These are phyloP conservation scores for Sanghuangporus weigelae DNA, from an alignment of 1,284 basidiomycete genomes.

Conservation along the genomic window DNA sequence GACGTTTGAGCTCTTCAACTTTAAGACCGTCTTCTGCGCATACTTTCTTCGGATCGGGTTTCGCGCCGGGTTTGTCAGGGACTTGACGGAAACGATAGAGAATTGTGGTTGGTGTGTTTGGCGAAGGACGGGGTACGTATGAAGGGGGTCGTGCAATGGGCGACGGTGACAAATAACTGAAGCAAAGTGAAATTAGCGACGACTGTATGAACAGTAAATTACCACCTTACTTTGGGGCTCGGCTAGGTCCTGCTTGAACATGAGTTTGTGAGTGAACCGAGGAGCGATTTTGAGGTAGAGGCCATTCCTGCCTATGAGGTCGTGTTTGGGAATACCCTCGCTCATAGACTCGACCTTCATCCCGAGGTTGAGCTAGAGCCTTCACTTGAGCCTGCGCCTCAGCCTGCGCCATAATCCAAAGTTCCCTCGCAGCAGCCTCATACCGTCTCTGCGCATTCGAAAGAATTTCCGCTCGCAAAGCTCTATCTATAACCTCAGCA, in stretches of 20 bases:
- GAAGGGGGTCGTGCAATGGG: not conserved
- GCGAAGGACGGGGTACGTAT: not conserved
- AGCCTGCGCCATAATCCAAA: not conserved
- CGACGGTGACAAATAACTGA: not conserved
- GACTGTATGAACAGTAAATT: not conserved
- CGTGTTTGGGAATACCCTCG: not conserved
- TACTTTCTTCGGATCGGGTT: not conserved
- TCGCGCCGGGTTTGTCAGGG: not conserved
- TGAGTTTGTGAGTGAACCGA: not conserved
- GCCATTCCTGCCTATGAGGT: not conserved
- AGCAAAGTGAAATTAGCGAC: not conserved
- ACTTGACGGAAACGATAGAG: not conserved
- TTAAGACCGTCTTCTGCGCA: not conserved
- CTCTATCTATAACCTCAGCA: not conserved
- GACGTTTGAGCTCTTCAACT: conserved; percentile 1
- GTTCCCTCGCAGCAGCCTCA: not conserved
- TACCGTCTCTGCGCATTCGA: not conserved
- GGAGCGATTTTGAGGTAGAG: not conserved
- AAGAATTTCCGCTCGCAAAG: not conserved
- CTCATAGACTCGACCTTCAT: not conserved
- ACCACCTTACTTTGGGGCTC: not conserved
- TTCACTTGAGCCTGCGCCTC: not conserved
- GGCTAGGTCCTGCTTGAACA: not conserved
- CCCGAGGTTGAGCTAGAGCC: not conserved
- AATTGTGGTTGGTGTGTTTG: not conserved